A percentile compares a stretch with the other conserved stretches of the same genome.
phyloP scores from a whole-genome alignment of 2,329 filamentous ascomycete genomes.

The Sphaerostilbella broomeana region DNA sequence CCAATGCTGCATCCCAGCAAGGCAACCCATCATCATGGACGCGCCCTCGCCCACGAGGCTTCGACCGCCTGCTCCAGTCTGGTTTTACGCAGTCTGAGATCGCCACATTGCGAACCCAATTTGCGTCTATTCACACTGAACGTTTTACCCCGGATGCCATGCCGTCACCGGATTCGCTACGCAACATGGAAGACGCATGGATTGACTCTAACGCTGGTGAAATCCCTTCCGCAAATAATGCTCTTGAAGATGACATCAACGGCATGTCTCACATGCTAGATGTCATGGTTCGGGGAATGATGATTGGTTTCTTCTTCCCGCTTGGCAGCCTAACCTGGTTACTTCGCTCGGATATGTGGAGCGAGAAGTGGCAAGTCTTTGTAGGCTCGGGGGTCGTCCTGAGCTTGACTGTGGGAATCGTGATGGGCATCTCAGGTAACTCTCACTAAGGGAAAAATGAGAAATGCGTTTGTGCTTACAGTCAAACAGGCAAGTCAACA shows the following conservation, averaged over 20 bases:
- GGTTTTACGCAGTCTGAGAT: slow-evolving; percentile 83
- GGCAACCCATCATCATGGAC: slow-evolving; percentile 21
- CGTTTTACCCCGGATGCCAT: slow-evolving; percentile 84
- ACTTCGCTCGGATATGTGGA: slow-evolving; percentile 79
- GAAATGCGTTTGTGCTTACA: too few relatives aligned
- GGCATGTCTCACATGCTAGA: slow-evolving; percentile 58
- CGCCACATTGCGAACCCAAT: slow-evolving; percentile 77
- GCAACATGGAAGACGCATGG: slow-evolving; percentile 82
- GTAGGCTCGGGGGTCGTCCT: slow-evolving; percentile 79
- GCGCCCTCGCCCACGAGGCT: slow-evolving; percentile 54
- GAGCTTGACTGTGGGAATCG: slow-evolving; percentile 68
- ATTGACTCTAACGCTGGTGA: slow-evolving; percentile 61
- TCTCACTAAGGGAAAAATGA: slow-evolving; percentile 5
- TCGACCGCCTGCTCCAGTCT: slow-evolving; percentile 74
- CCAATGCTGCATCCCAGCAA: slow-evolving; percentile 37
- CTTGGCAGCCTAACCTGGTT: slow-evolving; percentile 81
- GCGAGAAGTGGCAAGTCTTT: slow-evolving; percentile 74
- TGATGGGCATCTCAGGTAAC: slow-evolving; percentile 41
- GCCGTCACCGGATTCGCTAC: slow-evolving; percentile 69
- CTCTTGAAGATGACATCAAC: slow-evolving; percentile 41
- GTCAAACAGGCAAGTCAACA: too few relatives aligned
- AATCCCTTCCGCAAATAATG: slow-evolving; percentile 31
- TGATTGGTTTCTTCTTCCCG: slow-evolving; percentile 94
- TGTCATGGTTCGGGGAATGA: slow-evolving; percentile 78
- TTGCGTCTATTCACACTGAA: slow-evolving; percentile 74